Evolutionary conservation across 2,329 filamentous ascomycete genomes (phyloP), one percentile per base, ranked within the genome.

Genomic region (Exophiala phaeomuriformis): DNA sequence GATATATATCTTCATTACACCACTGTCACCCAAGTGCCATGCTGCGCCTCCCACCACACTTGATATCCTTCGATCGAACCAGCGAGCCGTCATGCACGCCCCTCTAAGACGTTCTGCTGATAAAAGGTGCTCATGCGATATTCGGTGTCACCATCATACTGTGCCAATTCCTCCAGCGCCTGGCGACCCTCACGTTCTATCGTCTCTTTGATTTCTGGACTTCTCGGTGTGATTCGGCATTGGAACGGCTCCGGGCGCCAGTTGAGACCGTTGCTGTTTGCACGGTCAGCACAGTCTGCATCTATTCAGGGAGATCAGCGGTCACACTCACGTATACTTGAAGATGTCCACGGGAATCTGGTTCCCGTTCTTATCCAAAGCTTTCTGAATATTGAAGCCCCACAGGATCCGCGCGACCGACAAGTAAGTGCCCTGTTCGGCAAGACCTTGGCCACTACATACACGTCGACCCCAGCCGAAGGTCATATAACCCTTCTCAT

Each of bases 121-220:
- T 78, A 78, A 55, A 77, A 78, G 2, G 75, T 77, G 51, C 73
- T 75, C 76, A 81, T 78, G 35, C 75, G 69, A 60, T 80, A 81
- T 63, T 77, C 73, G n/a, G 75, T 79, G 64, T 80, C 77, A 2
- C 79, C 78, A 10, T 78, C 72, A 49, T 78, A 78, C 46, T 72
- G 70, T 57, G 75, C 71, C 27, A 82, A 63, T 46, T 80, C 74
- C 43, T 70, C 63, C 36, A 81, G 66, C 0, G 79, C 79, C 61
- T 78, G 71, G 53, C 67, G 66, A 2, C 77, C 79, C 62, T 82
- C 79, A 1, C 73, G 67, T 49, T 78, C 68, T 42, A 82, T 77
- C 0, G 78, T 74, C 51, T 71, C 66, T 2, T 67, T 67, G 49
- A 81, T 77, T 53, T 72, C 71, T 10, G 73, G 69, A 8, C 65